Conservation (phyloP, 73 alveolate genomes). For the Tetrahymena borealis region DNA sequence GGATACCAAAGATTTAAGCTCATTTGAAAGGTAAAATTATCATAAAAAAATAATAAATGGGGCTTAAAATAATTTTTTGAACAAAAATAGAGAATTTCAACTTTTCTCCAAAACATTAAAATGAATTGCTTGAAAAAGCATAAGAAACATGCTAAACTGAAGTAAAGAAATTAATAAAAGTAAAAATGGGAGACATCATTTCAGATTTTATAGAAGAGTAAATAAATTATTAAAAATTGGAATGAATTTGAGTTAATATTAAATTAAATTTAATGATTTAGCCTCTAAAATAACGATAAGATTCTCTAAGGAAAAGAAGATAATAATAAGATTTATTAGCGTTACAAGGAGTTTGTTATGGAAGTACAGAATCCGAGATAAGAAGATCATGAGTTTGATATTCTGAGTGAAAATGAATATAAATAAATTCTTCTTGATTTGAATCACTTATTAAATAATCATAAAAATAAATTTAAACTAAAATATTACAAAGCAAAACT, state of each 20-base stretch:
- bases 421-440: no score
- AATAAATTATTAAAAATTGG: neutral
- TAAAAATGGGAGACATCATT: neutral
- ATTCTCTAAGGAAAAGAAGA: no score
- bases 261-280: no score
- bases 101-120: neutral
- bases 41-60: neutral
- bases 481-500: no score
- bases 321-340: no score
- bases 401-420: no score
- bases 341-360: no score
- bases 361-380: no score
- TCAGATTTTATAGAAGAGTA: neutral
- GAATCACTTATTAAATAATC: no score
- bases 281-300: no score
- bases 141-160: neutral
- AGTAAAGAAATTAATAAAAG: neutral
- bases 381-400: no score
- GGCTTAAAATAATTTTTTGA: neutral
- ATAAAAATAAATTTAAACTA: no score
- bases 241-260: neutral
- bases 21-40: neutral
- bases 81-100: neutral
- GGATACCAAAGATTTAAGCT: neutral
- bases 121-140: neutral